A percentile compares a stretch with the other conserved stretches of the same genome.
Conservation (phyloP, 2,329 filamentous ascomycete species). For the Dactylella cylindrospora region DNA sequence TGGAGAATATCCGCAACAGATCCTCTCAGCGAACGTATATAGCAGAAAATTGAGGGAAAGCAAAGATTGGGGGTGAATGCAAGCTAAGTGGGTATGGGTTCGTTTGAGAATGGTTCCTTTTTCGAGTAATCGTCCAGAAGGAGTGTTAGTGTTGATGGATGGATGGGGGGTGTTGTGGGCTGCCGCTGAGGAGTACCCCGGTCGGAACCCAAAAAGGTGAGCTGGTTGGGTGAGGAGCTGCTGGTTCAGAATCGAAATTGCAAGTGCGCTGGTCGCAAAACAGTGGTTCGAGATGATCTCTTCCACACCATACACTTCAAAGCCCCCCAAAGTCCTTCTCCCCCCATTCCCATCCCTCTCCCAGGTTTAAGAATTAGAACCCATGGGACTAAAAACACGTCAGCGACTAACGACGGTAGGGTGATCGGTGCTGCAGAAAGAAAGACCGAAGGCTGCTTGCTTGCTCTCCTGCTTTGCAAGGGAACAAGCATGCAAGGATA, state of each 20-base stretch:
- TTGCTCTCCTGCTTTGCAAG: no score
- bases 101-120: conserved; percentile 45
- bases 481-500: conserved; percentile 37
- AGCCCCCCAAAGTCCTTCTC: conserved; percentile 33
- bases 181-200: conserved; percentile 34
- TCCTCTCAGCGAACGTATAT: no score
- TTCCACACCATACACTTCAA: no score
- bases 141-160: conserved; percentile 37
- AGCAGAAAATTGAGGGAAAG: no score
- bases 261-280: conserved; percentile 35
- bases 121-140: conserved; percentile 43
- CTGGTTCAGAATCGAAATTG: conserved; percentile 40
- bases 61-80: conserved; percentile 20
- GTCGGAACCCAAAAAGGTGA: conserved; percentile 15
- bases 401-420: conserved; percentile 28
- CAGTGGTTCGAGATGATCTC: no score
- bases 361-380: conserved; percentile 16
- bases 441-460: conserved; percentile 30
- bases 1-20: conserved; percentile 26
- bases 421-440: conserved; percentile 38
- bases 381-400: conserved; percentile 40
- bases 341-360: conserved; percentile 8
- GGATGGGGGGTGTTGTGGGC: conserved; percentile 38
- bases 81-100: conserved; percentile 41
- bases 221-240: conserved; percentile 28